These are phyloP conservation scores for Diplosphaera chodatii DNA, from an alignment of 139 green algal genomes.

Conservation along the genomic window DNA sequence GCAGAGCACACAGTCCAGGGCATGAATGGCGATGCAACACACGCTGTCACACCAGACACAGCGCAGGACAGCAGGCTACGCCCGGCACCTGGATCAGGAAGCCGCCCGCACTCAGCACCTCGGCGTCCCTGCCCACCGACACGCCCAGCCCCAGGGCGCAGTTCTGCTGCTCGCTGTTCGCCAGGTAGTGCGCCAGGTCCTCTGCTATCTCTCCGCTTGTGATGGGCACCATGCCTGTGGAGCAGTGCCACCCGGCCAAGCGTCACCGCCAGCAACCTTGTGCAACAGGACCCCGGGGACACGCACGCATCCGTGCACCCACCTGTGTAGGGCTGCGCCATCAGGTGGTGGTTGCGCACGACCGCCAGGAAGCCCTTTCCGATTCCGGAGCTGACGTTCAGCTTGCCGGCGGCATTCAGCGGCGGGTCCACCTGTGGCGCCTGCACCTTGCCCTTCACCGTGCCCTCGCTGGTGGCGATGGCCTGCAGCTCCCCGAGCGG, in stretches of 20 bases:
- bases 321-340: conserved; percentile 13
- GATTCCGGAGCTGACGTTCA: conserved; percentile 70
- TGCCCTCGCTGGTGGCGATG: conserved; percentile 47
- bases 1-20: too few relatives aligned
- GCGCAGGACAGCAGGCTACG: background rate
- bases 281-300: too few relatives aligned
- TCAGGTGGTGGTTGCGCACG: conserved; percentile 44
- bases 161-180: conserved; percentile 68
- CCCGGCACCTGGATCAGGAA: conserved; percentile 71
- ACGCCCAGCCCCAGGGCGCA: conserved; percentile 81
- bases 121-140: conserved; percentile 54
- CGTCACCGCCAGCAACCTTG: too few relatives aligned
- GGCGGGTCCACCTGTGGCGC: conserved; percentile 71
- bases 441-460: conserved; percentile 65
- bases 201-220: conserved; percentile 70
- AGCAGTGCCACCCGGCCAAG: conserved; percentile 13
- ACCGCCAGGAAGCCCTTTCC: conserved; percentile 69
- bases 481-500: conserved; percentile 47
- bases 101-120: conserved; percentile 63
- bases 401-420: conserved; percentile 72
- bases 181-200: conserved; percentile 86
- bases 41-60: too few relatives aligned
- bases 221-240: conserved; percentile 64
- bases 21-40: too few relatives aligned
- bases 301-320: too few relatives aligned